Percentiles rank a stretch among this genome's conserved stretches.
Conservation (phyloP, 768 basidiomycete genomes). For the Cystobasidium ongulense region DNA sequence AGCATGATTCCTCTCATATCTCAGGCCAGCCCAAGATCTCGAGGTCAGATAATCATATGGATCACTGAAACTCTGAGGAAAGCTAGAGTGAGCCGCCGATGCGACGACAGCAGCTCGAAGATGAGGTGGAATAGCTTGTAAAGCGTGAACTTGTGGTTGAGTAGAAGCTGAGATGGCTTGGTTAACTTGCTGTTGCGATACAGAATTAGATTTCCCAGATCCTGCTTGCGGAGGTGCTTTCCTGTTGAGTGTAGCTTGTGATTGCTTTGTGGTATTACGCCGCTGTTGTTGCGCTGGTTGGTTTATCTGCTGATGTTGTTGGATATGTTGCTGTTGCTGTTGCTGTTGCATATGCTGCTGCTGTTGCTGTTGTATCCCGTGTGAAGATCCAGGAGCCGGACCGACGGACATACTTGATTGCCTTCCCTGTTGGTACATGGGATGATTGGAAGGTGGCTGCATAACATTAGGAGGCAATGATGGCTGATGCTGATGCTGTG, state of each 20-base stretch:
- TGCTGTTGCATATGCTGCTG: background rate
- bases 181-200: constrained; percentile 25
- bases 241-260: constrained; percentile 10
- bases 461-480: background rate
- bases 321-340: background rate
- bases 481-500: constrained; percentile 5
- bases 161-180: background rate
- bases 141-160: background rate
- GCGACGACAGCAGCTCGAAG: background rate
- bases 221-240: background rate
- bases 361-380: constrained; percentile 5
- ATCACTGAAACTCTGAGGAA: constrained; percentile 18
- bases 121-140: background rate
- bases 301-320: too few relatives aligned
- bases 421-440: constrained; percentile 22
- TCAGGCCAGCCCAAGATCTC: constrained; percentile 21
- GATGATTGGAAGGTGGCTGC: constrained; percentile 1
- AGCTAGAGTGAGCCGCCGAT: background rate
- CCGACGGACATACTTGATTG: background rate
- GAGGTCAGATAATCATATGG: constrained; percentile 12
- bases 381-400: background rate
- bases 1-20: constrained; percentile 23
- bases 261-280: background rate
- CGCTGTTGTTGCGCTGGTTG: background rate
- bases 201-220: background rate